Evolutionary conservation across 345 rosid genomes (phyloP), one percentile per base, ranked within the genome.

Genomic region (Arabis alpina): DNA sequence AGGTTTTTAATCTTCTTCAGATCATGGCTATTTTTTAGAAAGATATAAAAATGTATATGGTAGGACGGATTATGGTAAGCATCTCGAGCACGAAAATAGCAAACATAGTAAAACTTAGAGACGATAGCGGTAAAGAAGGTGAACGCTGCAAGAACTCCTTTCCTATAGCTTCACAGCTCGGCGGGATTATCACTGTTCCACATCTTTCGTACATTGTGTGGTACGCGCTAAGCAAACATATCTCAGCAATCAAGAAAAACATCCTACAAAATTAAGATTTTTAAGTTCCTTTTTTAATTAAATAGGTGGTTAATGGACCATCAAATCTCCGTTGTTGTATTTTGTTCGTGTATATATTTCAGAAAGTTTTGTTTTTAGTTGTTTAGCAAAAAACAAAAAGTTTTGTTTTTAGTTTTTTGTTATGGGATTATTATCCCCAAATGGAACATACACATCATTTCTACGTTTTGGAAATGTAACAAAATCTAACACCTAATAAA

Each of bases 111-210:
- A 77, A 91, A 85, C 77, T 88, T 76, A 10, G 96, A 89, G 68
- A 89, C 85, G 2, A 85, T 83, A 56, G 91, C 76, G 2, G 85
- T 84, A 75, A 94, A 79, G 65, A 94, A 82, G 12, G 86, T 62
- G 55, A 89, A 94, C 12, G 97, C 99, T 8, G 75, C 97, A 42
- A 94, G 91, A 25, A 91, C 97, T n/a, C 97, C 99, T 74, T 77
- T 86, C 74, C 97, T 66, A 91, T 57, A 0, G 88, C 91, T 69
- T 86, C 80, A 79, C 99, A 94, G 40, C 85, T 77, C 2, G 90
- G 96, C 32, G 85, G n/a, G 85, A 41, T 66, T 54, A 5, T 78
- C 90, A 15, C 77, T 44, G 68, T 86, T 76, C 52, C 88, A 49
- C 34, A 87, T 83, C 82, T 85, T 74, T 19, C 44, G 79, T 89